Percentiles rank a stretch among this genome's conserved stretches.
Evolutionary conservation across 495 filamentous ascomycete species (phyloP).

Genomic region (Hypoxylon lenormandii): DNA sequence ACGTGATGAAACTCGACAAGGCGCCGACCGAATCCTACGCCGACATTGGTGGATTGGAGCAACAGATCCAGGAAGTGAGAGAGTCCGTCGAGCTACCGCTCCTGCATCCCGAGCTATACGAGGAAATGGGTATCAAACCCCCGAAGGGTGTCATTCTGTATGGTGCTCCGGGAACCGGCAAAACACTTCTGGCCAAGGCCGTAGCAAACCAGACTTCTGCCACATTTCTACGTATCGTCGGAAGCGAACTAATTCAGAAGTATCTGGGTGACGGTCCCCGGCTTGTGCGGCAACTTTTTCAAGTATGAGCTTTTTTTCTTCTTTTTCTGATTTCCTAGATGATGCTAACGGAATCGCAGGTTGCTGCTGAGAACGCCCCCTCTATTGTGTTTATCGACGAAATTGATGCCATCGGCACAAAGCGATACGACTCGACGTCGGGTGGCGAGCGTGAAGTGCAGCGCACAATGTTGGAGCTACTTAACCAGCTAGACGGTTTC

Average conservation of each 20-base stretch:
- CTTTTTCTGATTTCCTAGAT: background rate
- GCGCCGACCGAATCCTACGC: conserved; percentile 98
- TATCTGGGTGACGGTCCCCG: conserved; percentile 97
- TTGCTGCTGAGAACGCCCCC: conserved; percentile 94
- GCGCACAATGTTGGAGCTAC: conserved; percentile 96
- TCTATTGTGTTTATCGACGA: conserved; percentile 99
- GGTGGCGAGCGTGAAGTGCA: conserved; percentile 98
- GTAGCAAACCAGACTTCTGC: conserved; percentile 98
- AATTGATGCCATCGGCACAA: conserved; percentile 98
- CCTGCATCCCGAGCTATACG: conserved; percentile 96
- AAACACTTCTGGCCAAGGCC: conserved; percentile 96
- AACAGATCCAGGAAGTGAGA: conserved; percentile 96
- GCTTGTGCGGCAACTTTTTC: conserved; percentile 96
- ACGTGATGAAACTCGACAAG: conserved; percentile 99
- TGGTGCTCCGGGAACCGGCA: conserved; percentile 95
- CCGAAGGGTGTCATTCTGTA: conserved; percentile 99
- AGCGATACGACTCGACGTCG: conserved; percentile 97
- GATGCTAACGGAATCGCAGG: conserved; percentile 58
- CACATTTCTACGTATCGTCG: conserved; percentile 97
- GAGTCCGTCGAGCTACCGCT: conserved; percentile 97
- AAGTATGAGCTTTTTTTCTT: conserved; percentile 58
- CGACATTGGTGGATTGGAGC: conserved; percentile 95
- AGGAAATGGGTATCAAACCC: conserved; percentile 99
- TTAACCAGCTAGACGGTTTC: conserved; percentile 98
- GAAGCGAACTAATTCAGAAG: conserved; percentile 98